Base-by-base conservation (phyloP, 768 basidiomycete genomes). In the Boletus barrowsii region DNA sequence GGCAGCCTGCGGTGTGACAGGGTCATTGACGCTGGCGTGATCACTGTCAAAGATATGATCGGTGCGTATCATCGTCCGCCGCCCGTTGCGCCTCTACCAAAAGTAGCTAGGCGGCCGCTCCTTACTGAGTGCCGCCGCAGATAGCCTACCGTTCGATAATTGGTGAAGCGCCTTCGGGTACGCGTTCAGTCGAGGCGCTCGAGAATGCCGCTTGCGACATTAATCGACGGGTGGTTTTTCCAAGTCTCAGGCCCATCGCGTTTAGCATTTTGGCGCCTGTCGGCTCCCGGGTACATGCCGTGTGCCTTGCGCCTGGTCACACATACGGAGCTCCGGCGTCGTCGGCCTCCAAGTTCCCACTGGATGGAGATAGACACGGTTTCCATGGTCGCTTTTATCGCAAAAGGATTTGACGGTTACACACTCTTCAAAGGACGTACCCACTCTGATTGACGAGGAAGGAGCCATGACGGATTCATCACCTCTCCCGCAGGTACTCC, bases 31-130 rank as follows among this genome's bases (percentile, higher is more conserved):
- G 37, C 51, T 3, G 46, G 54, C 24, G 26, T 33, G 20, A 32
- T 55, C 41, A 54, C 47, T 3, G 26, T 57, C 0, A 55, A 59
- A 37, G 54, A 59, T 36, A 32, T 54, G 57, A 65, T 62, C 39
- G 56, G 60, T 62, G 30, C 18, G 40, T 53, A 18, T 24, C 15
- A 7, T 42, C 32, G 14, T 46, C 57, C 48, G 46, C 6, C 10
- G 11, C 30, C 29, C 15, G 6, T 20, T 24, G n/a, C 17, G 22
- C 17, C 14, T 9, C 30, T 17, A 46, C 3, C 8, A 35, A 49
- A 35, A 49, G 5, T 7, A 35, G 17, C 35, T 29, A 26, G 4
- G 32, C 24, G 9, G n/a, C 22, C 4, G 2, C 18, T 30, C 20
- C 20, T 35, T 20, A 18, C 18, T 20, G 30, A 37, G 40, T 39